Evolutionary conservation across 768 basidiomycete genomes (phyloP).

Genomic region (Lactarius hatsudake): DNA sequence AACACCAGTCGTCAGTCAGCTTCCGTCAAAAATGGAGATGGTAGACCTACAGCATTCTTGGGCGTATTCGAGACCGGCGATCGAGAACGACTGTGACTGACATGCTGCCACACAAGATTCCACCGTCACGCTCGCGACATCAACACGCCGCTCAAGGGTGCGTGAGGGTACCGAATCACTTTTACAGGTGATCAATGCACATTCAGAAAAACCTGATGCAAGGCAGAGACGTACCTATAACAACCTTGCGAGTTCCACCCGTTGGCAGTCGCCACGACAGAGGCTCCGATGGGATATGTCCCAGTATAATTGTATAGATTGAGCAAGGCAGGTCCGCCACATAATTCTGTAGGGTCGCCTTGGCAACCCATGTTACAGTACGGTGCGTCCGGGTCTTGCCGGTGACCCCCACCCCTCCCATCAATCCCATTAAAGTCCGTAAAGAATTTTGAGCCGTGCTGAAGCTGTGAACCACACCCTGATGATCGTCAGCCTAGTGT

Average conservation of each 20-base stretch:
- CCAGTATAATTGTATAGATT: background rate
- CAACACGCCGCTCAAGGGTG: background rate
- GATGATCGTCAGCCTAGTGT: background rate
- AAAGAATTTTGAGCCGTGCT: background rate
- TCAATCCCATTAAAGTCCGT: background rate
- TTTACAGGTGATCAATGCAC: background rate
- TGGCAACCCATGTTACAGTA: background rate
- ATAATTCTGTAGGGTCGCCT: background rate
- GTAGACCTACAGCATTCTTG: constrained; percentile 7
- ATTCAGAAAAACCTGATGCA: background rate
- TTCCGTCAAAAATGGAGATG: background rate
- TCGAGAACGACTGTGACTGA: background rate
- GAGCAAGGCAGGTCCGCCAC: background rate
- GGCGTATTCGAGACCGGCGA: constrained; percentile 10
- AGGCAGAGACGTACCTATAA: background rate
- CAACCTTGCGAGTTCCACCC: background rate
- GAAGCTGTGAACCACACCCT: constrained; percentile 1
- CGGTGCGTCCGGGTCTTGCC: background rate
- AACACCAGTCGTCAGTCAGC: background rate
- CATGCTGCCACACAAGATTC: constrained; percentile 3
- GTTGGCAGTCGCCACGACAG: background rate
- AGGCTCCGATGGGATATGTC: background rate
- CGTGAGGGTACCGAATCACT: background rate
- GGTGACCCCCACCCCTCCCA: background rate
- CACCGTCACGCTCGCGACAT: constrained; percentile 6